These are phyloP conservation scores for Funneliformis geosporum DNA, from an alignment of 192 early-diverging fungal species.

Conservation along the genomic window DNA sequence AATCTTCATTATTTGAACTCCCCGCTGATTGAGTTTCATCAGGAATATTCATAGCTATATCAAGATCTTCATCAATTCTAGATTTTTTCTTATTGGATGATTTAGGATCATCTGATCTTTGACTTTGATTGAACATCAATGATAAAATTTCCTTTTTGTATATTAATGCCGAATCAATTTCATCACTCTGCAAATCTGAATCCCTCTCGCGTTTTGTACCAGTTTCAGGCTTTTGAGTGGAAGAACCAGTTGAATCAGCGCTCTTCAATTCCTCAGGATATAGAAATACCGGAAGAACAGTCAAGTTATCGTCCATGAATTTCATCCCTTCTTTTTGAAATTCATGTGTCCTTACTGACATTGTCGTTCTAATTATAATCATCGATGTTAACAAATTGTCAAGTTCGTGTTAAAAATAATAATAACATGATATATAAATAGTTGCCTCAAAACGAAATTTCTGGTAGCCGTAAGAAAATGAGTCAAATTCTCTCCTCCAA, in stretches of 20 bases:
- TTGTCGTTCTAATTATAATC: slow-evolving; percentile 33
- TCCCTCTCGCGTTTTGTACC: slow-evolving; percentile 7
- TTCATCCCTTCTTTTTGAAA: slow-evolving; percentile 45
- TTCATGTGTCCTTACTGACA: slow-evolving; percentile 60
- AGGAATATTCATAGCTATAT: slow-evolving; percentile 12
- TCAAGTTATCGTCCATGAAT: slow-evolving; percentile 69
- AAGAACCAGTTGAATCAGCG: slow-evolving; percentile 13
- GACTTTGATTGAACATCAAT: slow-evolving; percentile 31
- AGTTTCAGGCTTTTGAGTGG: background rate
- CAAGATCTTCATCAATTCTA: background rate
- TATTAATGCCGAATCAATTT: slow-evolving; percentile 7
- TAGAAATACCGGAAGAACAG: slow-evolving; percentile 62
- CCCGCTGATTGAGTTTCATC: background rate
- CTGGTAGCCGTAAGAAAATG: slow-evolving; percentile 78
- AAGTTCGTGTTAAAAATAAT: background rate
- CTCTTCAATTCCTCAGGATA: slow-evolving; percentile 50
- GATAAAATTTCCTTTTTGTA: slow-evolving; percentile 27
- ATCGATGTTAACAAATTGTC: background rate
- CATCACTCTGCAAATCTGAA: background rate
- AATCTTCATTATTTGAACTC: background rate
- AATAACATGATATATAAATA: background rate
- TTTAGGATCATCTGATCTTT: background rate
- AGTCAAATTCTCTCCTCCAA: slow-evolving; percentile 78
- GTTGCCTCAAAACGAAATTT: slow-evolving; percentile 72
- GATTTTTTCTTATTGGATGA: background rate